A percentile compares a stretch with the other conserved stretches of the same genome.
phyloP scores from a whole-genome alignment of 148 eudicot species.

The Beta vulgaris region DNA sequence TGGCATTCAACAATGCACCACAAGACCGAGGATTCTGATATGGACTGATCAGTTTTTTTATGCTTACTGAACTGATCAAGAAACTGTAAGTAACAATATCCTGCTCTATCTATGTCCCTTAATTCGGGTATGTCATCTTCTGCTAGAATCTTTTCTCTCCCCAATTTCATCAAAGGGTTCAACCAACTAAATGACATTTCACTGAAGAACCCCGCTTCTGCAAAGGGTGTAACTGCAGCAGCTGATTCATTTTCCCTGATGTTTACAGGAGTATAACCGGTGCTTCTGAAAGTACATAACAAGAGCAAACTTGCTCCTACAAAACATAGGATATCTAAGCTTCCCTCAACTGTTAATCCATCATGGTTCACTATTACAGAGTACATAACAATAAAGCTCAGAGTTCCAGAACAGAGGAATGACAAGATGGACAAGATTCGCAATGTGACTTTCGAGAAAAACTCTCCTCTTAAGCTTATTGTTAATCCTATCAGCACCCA shows the following conservation, averaged over 20 bases:
- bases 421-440: slow-evolving; percentile 43
- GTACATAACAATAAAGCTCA: slow-evolving; percentile 34
- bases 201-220: slow-evolving; percentile 49
- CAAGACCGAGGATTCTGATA: too few species aligned
- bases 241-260: slow-evolving; percentile 22
- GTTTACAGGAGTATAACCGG: slow-evolving; percentile 45
- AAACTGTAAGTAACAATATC: slow-evolving; percentile 50
- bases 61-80: slow-evolving; percentile 37
- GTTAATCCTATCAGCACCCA: slow-evolving; percentile 46
- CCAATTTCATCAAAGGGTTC: slow-evolving; percentile 63
- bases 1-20: too few species aligned
- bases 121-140: slow-evolving; percentile 60
- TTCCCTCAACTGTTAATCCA: slow-evolving; percentile 34
- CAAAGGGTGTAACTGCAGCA: slow-evolving; percentile 41
- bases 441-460: slow-evolving; percentile 30
- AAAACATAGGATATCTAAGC: slow-evolving; percentile 47
- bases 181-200: slow-evolving; percentile 71
- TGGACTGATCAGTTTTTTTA: slow-evolving; percentile 33
- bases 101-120: slow-evolving; percentile 53
- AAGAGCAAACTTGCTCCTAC: slow-evolving; percentile 56
- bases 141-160: slow-evolving; percentile 54
- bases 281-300: slow-evolving; percentile 55
- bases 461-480: slow-evolving; percentile 43
- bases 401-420: slow-evolving; percentile 15
- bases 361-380: slow-evolving; percentile 33